Evolutionary conservation across 805 yeast species (phyloP).

Genomic region (Starmera quercuum): DNA sequence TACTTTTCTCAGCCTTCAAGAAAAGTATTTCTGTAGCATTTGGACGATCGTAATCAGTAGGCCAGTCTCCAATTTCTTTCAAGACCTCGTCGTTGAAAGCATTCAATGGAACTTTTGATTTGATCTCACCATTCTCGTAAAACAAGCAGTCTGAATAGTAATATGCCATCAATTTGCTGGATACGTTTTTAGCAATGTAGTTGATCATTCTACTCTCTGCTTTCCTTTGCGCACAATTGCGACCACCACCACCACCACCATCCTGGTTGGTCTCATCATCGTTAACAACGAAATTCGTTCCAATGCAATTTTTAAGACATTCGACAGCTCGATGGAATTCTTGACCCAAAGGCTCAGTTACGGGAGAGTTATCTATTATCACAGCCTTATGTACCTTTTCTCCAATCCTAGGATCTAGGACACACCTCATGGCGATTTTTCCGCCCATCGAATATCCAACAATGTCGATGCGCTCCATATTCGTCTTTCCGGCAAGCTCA

Average conservation of each 20-base stretch:
- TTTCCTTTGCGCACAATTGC: neutral
- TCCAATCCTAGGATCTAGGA: conserved; percentile 23
- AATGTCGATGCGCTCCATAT: conserved; percentile 20
- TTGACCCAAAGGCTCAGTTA: conserved; percentile 19
- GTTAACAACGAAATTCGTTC: neutral
- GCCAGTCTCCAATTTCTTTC: conserved; percentile 14
- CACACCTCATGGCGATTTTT: conserved; percentile 38
- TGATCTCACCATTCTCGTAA: conserved; percentile 7
- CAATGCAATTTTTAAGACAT: conserved; percentile 24
- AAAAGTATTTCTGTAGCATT: conserved; percentile 21
- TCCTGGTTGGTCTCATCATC: neutral
- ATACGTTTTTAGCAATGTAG: conserved; percentile 4
- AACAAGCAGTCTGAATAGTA: neutral
- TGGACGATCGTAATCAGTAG: conserved; percentile 4
- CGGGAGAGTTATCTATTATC: conserved; percentile 37
- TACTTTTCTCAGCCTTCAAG: conserved; percentile 32
- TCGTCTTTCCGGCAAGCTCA: conserved; percentile 22
- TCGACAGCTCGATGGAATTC: conserved; percentile 21
- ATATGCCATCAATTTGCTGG: neutral
- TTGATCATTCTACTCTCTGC: neutral
- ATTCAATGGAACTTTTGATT: conserved; percentile 16
- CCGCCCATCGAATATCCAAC: conserved; percentile 54
- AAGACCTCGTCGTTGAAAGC: conserved; percentile 3
- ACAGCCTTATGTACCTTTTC: conserved; percentile 28
- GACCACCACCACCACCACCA: no score